Conservation (phyloP, 495 filamentous ascomycete species). For the Beverwykella pulmonaria region DNA sequence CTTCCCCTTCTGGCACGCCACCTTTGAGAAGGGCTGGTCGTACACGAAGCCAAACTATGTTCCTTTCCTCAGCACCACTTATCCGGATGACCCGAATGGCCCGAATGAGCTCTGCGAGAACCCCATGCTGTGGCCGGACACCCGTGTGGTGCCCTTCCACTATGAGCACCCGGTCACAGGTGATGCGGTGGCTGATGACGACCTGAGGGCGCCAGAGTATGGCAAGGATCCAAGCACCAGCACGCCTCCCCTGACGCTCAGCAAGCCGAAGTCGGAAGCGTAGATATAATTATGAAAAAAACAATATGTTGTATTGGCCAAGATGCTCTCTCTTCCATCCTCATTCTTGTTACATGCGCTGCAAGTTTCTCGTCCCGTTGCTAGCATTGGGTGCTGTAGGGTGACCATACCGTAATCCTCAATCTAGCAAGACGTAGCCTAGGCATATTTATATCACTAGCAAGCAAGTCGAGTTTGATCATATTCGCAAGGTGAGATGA, state of each 20-base stretch:
- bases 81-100: constrained; percentile 54
- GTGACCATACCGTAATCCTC: too few relatives aligned
- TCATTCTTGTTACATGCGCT: neutral
- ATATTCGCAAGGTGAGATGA: too few relatives aligned
- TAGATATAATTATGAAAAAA: constrained; percentile 14
- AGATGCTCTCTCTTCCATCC: neutral
- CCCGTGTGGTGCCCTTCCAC: constrained; percentile 58
- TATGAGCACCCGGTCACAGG: constrained; percentile 60
- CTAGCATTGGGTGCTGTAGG: too few relatives aligned
- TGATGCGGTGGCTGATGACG: constrained; percentile 47
- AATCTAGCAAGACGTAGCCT: too few relatives aligned
- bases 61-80: constrained; percentile 49
- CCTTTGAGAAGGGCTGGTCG: constrained; percentile 56
- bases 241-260: constrained; percentile 50
- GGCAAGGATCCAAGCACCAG: constrained; percentile 47
- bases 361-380: too few relatives aligned
- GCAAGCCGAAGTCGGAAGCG: constrained; percentile 28
- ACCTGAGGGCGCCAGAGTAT: constrained; percentile 53
- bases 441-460: too few relatives aligned
- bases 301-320: neutral
- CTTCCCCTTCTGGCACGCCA: constrained; percentile 61
- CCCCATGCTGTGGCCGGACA: constrained; percentile 59
- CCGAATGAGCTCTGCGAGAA: constrained; percentile 59
- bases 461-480: too few relatives aligned
- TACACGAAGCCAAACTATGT: constrained; percentile 57